Conservation (phyloP, 2,329 filamentous ascomycete genomes). For the Colletotrichum graminicola region DNA sequence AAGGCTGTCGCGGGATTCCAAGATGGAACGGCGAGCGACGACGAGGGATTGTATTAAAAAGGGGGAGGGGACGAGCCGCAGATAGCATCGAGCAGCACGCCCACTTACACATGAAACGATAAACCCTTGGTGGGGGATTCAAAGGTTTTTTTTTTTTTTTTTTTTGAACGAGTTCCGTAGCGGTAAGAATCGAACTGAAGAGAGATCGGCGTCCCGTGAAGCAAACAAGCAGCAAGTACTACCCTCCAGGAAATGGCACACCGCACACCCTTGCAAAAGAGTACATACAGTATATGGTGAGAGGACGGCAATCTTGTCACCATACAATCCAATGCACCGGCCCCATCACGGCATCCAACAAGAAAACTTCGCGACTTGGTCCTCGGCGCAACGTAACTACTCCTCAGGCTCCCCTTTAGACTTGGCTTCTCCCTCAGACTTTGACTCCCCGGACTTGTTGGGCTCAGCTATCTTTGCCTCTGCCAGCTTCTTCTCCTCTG, state of each 20-base stretch:
- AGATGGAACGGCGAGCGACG: slow-evolving; percentile 67
- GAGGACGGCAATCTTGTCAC: not conserved
- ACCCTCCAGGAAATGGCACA: slow-evolving; percentile 1
- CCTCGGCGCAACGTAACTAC: not conserved
- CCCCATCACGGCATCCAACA: not conserved
- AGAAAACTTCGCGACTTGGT: not conserved
- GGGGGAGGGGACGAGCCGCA: not conserved
- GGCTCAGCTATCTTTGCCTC: slow-evolving; percentile 3
- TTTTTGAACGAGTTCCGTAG: no score
- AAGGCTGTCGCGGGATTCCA: slow-evolving; percentile 66
- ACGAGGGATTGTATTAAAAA: slow-evolving; percentile 67
- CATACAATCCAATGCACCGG: not conserved
- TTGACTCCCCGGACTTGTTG: slow-evolving; percentile 1
- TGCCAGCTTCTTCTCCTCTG: slow-evolving; percentile 12
- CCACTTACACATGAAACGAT: not conserved
- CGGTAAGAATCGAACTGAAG: not conserved
- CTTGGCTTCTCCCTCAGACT: slow-evolving; percentile 27
- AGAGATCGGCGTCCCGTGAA: not conserved
- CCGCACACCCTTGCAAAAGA: not conserved
- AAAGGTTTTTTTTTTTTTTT: not conserved
- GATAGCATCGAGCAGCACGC: not conserved
- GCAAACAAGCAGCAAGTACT: not conserved
- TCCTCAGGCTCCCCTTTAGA: not conserved
- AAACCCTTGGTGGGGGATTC: not conserved
- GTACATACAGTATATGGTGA: not conserved